Evolutionary conservation across 1,139 yeast species (phyloP).

Genomic region (Pichia terricola): DNA sequence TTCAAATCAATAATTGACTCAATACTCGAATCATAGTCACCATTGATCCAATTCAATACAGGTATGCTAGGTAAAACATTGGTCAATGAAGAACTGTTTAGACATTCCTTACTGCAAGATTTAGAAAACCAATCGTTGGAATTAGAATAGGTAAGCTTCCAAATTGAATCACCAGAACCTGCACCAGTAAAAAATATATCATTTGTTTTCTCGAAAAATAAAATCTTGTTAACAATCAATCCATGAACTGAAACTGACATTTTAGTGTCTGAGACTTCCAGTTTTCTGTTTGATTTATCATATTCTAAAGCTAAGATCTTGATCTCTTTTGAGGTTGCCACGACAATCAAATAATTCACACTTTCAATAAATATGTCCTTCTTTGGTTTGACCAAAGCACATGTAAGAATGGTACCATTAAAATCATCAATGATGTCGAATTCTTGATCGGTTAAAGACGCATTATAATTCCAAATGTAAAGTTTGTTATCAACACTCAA

Average conservation of each 20-base stretch:
- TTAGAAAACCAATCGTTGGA: constrained; percentile 83
- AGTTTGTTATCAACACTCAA: constrained; percentile 74
- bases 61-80: constrained; percentile 31
- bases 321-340: constrained; percentile 75
- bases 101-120: constrained; percentile 72
- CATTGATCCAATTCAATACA: constrained; percentile 20
- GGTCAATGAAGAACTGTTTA: constrained; percentile 59
- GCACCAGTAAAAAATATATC: constrained; percentile 78
- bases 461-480: constrained; percentile 72
- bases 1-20: constrained; percentile 58
- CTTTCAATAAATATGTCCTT: constrained; percentile 70
- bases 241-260: constrained; percentile 77
- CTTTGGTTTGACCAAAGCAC: constrained; percentile 70
- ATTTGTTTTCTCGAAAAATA: constrained; percentile 52
- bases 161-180: constrained; percentile 68
- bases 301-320: constrained; percentile 69
- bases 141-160: constrained; percentile 84
- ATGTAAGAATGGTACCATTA: constrained; percentile 67
- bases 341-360: constrained; percentile 61
- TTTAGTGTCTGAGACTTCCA: constrained; percentile 75
- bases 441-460: constrained; percentile 46
- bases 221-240: constrained; percentile 56
- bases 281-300: constrained; percentile 29
- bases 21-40: constrained; percentile 23
- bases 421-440: constrained; percentile 78